Evolutionary conservation across 1,284 basidiomycete genomes (phyloP).

Genomic region (Ceratobasidium sp.): DNA sequence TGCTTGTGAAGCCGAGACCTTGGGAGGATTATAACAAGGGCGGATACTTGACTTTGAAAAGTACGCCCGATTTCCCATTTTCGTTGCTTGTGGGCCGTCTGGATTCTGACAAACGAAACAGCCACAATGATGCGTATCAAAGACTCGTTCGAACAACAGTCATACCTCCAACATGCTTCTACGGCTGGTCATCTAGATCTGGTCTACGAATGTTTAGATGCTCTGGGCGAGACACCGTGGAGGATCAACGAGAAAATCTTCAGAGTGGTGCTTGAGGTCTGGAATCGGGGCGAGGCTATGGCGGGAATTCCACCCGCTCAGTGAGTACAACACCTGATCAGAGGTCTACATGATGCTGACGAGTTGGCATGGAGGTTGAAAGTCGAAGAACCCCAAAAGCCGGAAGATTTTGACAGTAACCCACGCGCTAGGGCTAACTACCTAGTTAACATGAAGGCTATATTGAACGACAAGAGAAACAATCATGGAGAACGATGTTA

Average conservation of each 20-base stretch:
- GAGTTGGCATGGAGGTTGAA: slow-evolving; percentile 54
- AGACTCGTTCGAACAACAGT: slow-evolving; percentile 85
- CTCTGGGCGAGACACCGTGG: slow-evolving; percentile 92
- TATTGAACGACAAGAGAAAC: slow-evolving; percentile 69
- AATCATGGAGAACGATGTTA: slow-evolving; percentile 92
- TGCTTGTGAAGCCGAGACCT: slow-evolving; percentile 90
- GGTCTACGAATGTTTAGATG: slow-evolving; percentile 88
- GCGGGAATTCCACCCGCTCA: slow-evolving; percentile 76
- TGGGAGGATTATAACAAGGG: slow-evolving; percentile 85
- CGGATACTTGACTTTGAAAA: slow-evolving; percentile 80
- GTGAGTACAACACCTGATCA: neutral
- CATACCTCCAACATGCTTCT: slow-evolving; percentile 81
- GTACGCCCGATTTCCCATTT: slow-evolving; percentile 55
- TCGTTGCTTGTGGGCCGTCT: neutral
- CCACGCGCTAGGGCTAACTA: slow-evolving; percentile 69
- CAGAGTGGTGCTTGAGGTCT: slow-evolving; percentile 73
- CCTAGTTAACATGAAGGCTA: slow-evolving; percentile 65
- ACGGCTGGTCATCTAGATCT: slow-evolving; percentile 79
- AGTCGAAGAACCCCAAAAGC: slow-evolving; percentile 68
- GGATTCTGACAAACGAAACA: slow-evolving; percentile 47
- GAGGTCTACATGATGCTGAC: neutral
- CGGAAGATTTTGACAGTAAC: slow-evolving; percentile 69
- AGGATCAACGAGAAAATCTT: slow-evolving; percentile 81
- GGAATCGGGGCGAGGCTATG: slow-evolving; percentile 82
- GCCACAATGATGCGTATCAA: slow-evolving; percentile 90